A percentile compares a stretch with the other conserved stretches of the same genome.
Conservation (phyloP, 768 basidiomycete species). For the Auriscalpium vulgare region DNA sequence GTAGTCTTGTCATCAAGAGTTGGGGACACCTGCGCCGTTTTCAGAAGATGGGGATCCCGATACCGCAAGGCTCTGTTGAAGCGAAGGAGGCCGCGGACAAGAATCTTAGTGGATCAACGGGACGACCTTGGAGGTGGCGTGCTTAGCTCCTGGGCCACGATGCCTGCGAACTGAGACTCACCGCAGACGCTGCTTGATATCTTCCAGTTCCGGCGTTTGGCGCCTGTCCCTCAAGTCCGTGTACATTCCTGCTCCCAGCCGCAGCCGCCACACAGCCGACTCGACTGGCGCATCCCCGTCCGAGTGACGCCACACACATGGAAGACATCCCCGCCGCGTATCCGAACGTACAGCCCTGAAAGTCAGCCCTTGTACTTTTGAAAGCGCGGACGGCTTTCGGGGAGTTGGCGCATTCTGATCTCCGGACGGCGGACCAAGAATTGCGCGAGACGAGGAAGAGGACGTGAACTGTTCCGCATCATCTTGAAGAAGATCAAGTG, state of each 20-base stretch:
- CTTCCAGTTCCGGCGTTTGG: constrained; percentile 1
- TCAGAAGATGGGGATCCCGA: constrained; percentile 16
- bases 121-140: constrained; percentile 19
- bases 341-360: constrained; percentile 49
- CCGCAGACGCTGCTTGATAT: constrained; percentile 1
- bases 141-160: neutral
- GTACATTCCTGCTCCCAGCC: neutral
- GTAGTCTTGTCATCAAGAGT: neutral
- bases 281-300: neutral
- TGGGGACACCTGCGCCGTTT: constrained; percentile 23
- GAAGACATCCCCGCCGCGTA: constrained; percentile 24
- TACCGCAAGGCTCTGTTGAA: constrained; percentile 21
- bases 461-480: constrained; percentile 42
- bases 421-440: constrained; percentile 41
- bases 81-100: constrained; percentile 11
- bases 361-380: constrained; percentile 52
- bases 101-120: constrained; percentile 20
- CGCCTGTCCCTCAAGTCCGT: neutral
- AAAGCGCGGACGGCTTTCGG: constrained; percentile 54
- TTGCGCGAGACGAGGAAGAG: constrained; percentile 38
- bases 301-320: neutral
- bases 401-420: constrained; percentile 53
- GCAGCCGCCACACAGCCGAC: neutral
- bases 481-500: constrained; percentile 66
- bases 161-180: neutral